Evolutionary conservation across 2,329 filamentous ascomycete species (phyloP).

Genomic region (Colletotrichum spinosum): DNA sequence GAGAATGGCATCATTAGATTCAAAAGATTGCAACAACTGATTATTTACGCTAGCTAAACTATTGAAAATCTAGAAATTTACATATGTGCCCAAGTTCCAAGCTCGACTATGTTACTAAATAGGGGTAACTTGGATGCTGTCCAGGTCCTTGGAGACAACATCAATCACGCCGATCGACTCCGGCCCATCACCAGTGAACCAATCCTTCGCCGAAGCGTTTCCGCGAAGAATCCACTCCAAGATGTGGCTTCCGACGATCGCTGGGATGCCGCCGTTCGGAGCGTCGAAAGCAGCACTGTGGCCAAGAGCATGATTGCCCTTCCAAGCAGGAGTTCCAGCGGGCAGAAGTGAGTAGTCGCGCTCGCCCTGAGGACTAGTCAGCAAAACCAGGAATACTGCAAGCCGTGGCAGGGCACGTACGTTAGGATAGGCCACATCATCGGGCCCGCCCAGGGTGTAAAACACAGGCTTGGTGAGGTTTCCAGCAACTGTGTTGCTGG

Average conservation of each 20-base stretch:
- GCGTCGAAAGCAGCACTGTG: conserved; percentile 25
- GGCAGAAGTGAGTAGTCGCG: conserved; percentile 17
- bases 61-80: neutral
- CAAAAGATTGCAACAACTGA: no score
- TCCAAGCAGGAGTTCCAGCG: conserved; percentile 20
- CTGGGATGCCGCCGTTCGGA: conserved; percentile 15
- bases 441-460: conserved; percentile 15
- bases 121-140: conserved; percentile 12
- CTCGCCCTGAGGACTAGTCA: conserved; percentile 12
- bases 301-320: conserved; percentile 17
- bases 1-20: no score
- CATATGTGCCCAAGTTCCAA: neutral
- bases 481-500: neutral
- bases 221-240: conserved; percentile 24
- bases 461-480: conserved; percentile 23
- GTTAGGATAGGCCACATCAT: conserved; percentile 15
- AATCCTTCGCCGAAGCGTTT: conserved; percentile 10
- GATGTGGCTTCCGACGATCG: conserved; percentile 6
- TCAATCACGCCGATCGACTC: neutral
- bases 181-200: conserved; percentile 10
- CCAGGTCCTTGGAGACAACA: conserved; percentile 12
- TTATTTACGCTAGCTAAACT: neutral
- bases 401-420: neutral
- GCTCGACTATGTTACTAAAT: neutral
- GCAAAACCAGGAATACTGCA: neutral